phyloP scores from a whole-genome alignment of 257 asterid genomes.

The Solanum lycopersicoides region DNA sequence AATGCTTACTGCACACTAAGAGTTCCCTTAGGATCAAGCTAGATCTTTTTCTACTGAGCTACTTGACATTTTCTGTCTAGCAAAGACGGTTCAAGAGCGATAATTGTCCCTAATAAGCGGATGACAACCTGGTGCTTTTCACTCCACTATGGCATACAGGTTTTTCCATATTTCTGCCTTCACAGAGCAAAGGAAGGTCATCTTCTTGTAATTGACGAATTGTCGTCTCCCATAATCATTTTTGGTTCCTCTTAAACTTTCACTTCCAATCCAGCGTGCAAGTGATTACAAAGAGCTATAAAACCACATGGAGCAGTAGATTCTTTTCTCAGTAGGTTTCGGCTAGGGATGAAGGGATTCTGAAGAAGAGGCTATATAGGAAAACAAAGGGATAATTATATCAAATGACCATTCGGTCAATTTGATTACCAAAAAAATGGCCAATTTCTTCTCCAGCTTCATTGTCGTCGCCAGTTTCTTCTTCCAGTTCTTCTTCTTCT shows the following conservation, averaged over 20 bases:
- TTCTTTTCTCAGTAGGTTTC: not conserved
- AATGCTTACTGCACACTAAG: not conserved
- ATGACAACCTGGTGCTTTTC: not conserved
- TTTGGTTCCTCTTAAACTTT: not conserved
- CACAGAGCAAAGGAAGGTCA: not conserved
- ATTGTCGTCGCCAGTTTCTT: not conserved
- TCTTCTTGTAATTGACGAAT: not conserved
- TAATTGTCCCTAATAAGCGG: not conserved
- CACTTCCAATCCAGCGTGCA: not conserved
- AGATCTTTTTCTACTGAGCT: not conserved
- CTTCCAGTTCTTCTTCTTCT: not conserved
- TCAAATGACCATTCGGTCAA: not conserved
- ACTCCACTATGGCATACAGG: not conserved
- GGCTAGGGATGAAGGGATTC: not conserved
- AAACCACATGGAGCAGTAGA: not conserved
- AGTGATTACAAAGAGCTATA: not conserved
- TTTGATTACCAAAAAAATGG: not conserved
- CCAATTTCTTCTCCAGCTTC: not conserved
- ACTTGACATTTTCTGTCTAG: not conserved
- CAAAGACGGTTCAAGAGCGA: not conserved
- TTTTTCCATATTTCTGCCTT: not conserved
- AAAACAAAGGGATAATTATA: not conserved
- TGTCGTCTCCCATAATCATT: not conserved
- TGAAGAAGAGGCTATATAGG: not conserved
- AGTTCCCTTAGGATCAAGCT: not conserved